Base-by-base conservation (phyloP, 176 grass and related monocot genomes). In the Echinochloa phyllopogon region DNA sequence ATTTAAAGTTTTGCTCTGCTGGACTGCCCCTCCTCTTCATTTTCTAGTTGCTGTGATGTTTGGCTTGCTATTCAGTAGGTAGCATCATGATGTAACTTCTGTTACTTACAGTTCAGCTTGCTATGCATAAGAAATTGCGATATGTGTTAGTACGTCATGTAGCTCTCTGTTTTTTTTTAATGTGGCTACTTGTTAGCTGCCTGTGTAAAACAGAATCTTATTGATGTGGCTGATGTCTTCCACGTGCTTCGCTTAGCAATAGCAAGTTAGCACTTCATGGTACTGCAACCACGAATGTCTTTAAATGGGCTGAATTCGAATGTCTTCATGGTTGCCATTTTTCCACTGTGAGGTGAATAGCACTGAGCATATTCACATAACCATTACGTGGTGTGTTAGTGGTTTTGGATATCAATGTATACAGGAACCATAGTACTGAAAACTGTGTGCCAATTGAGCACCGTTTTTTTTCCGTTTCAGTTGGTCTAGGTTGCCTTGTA, bases 1-100 rank as follows among this genome's bases (percentile, higher is more conserved):
- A 51, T 45, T 68, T 38, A 37, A 74, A 18, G 38, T n/a, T 56
- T 21, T 33, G 67, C 10, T 66, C 15, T 83, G 16, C 59, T 53
- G 41, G 49, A 62, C 38, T 90, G 41, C 53, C 47, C 51, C 42
- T 29, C 10, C 24, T 29, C 53, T 82, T 40, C 8, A 39, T 53
- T 86, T 8, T 83, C 51, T 63, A 78, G 5, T 29, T 38, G 21
- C 40, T 80, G 77, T 79, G 50, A 53, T 75, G 24, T 58, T 92
- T 52, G 4, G 6, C 76, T 10, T n/a, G 6, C 65, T 10, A 56
- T 78, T 72, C 60, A 78, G 44, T 37, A 87, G 64, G 67, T 18
- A n/a, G 27, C 25, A 65, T 45, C 50, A 10, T 56, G 20, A 68
- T 23, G 16, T 64, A 62, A 21, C 27, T 85, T 69, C 43, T 10